Evolutionary conservation across 306 rosid genomes (phyloP).

Genomic region (Castanea sativa): DNA sequence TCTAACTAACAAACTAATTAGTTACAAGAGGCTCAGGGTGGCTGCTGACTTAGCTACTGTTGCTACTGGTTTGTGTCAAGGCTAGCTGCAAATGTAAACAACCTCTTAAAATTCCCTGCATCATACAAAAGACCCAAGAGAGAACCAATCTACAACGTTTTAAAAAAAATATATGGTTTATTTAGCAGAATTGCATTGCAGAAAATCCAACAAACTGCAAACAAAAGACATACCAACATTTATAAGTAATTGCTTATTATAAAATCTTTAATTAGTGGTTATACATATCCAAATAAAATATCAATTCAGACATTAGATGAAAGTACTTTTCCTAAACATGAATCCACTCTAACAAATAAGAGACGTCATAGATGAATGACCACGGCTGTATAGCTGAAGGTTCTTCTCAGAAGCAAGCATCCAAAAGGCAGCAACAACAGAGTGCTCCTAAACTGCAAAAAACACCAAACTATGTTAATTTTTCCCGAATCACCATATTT

Average conservation of each 20-base stretch:
- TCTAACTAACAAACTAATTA: too few relatives aligned
- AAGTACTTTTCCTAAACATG: not conserved
- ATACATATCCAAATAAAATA: not conserved
- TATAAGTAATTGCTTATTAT: not conserved
- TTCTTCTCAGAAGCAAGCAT: conserved; percentile 34
- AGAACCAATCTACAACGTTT: not conserved
- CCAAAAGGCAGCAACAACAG: conserved; percentile 42
- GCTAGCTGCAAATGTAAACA: too few relatives aligned
- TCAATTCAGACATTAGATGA: not conserved
- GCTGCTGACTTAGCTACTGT: too few relatives aligned
- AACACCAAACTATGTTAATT: not conserved
- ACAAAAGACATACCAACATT: not conserved
- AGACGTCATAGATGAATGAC: not conserved
- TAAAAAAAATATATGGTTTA: not conserved
- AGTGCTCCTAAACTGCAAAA: conserved; percentile 38
- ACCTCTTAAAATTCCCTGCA: not conserved
- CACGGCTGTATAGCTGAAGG: not conserved
- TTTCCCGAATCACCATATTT: not conserved
- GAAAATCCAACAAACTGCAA: not conserved
- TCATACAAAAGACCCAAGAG: not conserved
- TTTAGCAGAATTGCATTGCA: not conserved
- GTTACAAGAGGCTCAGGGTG: too few relatives aligned
- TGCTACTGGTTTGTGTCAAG: too few relatives aligned
- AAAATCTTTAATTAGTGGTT: too few relatives aligned
- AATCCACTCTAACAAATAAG: not conserved